phyloP scores from a whole-genome alignment of 371 early-diverging fungal genomes.

The Mucor velutinosus region DNA sequence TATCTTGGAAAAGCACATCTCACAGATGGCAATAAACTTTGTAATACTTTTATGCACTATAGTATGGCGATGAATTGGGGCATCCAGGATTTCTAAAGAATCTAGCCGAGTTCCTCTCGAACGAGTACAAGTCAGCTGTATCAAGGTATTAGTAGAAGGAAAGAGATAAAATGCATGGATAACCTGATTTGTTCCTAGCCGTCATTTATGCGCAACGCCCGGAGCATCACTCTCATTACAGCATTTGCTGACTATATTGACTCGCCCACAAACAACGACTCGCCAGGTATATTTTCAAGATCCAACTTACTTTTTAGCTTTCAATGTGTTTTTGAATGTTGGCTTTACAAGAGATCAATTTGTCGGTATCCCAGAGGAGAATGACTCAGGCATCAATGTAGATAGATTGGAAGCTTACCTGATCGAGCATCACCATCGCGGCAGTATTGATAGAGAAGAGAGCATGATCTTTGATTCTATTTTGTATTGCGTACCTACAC shows the following conservation, averaged over 20 bases:
- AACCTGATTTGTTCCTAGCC: constrained; percentile 6
- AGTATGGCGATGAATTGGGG: constrained; percentile 40
- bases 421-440: constrained; percentile 5
- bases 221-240: constrained; percentile 42
- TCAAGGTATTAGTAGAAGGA: constrained; percentile 13
- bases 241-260: constrained; percentile 33
- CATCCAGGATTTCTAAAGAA: constrained; percentile 20
- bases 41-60: neutral
- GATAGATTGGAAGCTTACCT: constrained; percentile 23
- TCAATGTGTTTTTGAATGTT: constrained; percentile 48
- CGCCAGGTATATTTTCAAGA: constrained; percentile 53
- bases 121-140: constrained; percentile 23
- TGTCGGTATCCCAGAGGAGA: constrained; percentile 37
- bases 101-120: constrained; percentile 32
- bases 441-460: neutral
- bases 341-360: constrained; percentile 41
- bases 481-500: constrained; percentile 64
- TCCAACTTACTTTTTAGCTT: constrained; percentile 65
- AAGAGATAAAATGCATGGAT: neutral
- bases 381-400: constrained; percentile 26
- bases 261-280: constrained; percentile 29
- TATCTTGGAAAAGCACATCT: neutral
- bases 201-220: constrained; percentile 33
- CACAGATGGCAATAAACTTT: neutral
- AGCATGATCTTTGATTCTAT: constrained; percentile 25